phyloP scores from a whole-genome alignment of 2,329 filamentous ascomycete species.

The Ambrosiella beaveri region DNA sequence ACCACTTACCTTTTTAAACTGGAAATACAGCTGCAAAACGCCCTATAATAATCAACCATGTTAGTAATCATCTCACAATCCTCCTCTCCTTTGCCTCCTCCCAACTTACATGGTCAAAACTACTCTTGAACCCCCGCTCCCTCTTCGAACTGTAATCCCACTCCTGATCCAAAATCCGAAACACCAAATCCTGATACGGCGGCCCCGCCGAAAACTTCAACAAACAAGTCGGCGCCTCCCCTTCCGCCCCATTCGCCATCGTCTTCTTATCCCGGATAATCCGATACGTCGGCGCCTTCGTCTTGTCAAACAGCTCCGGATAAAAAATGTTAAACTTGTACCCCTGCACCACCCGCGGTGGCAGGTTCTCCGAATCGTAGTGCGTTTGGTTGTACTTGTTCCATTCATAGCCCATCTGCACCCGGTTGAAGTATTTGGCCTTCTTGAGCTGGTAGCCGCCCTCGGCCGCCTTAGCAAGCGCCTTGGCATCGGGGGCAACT shows the following conservation, averaged over 20 bases:
- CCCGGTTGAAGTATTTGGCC: conserved; percentile 90
- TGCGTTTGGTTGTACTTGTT: conserved; percentile 99
- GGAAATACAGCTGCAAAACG: conserved; percentile 90
- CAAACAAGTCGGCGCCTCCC: conserved; percentile 89
- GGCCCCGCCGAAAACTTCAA: conserved; percentile 91
- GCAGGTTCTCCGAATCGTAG: conserved; percentile 95
- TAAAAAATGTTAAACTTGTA: conserved; percentile 99
- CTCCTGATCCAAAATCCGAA: conserved; percentile 92
- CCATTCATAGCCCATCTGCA: conserved; percentile 99
- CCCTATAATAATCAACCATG: conserved; percentile 36
- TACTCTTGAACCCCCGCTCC: conserved; percentile 87
- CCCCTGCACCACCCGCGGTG: conserved; percentile 92
- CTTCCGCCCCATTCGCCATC: conserved; percentile 51
- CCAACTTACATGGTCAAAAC: conserved; percentile 76
- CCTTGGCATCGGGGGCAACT: conserved; percentile 33
- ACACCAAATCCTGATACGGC: conserved; percentile 92
- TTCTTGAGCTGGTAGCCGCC: conserved; percentile 72
- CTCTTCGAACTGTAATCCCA: conserved; percentile 97
- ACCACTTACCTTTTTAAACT: conserved; percentile 77
- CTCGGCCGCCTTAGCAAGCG: conserved; percentile 25
- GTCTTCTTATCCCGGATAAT: conserved; percentile 67
- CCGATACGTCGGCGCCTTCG: conserved; percentile 85
- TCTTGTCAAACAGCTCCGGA: conserved; percentile 87
- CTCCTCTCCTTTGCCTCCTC: neutral
- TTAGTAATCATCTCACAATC: neutral